Conservation (phyloP, 345 rosid species). For the Theobroma cacao region DNA sequence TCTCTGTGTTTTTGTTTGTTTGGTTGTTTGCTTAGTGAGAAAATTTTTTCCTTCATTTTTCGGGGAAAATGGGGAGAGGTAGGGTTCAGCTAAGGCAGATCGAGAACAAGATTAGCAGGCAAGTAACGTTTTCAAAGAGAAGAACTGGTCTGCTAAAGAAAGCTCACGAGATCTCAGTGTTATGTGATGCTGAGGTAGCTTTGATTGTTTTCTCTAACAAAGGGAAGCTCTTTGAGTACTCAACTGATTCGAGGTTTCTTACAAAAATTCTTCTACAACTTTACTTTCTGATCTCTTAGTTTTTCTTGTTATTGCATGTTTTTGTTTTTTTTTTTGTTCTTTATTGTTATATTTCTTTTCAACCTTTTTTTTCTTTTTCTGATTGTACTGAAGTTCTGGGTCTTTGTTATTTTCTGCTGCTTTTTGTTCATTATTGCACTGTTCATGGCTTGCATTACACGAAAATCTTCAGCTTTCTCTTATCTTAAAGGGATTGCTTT, state of each 20-base stretch:
- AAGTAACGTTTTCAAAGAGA: slow-evolving; percentile 61
- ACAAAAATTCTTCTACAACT: background rate
- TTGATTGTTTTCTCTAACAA: slow-evolving; percentile 59
- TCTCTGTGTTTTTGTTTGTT: background rate
- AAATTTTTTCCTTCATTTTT: background rate
- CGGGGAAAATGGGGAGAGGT: slow-evolving; percentile 22
- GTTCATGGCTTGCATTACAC: slow-evolving; percentile 14
- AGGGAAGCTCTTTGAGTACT: slow-evolving; percentile 58
- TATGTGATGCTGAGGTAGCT: slow-evolving; percentile 65
- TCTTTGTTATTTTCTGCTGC: background rate
- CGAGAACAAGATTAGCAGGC: slow-evolving; percentile 68
- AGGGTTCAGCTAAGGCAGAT: slow-evolving; percentile 62
- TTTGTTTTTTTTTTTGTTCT: background rate
- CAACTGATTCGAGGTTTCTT: slow-evolving; percentile 47
- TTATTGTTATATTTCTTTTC: background rate
- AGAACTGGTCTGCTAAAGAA: slow-evolving; percentile 58
- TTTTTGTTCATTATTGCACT: background rate
- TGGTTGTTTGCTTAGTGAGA: background rate
- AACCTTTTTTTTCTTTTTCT: background rate
- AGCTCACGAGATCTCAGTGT: slow-evolving; percentile 68
- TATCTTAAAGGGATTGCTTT: background rate
- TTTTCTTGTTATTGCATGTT: slow-evolving; percentile 7
- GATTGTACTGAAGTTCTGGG: slow-evolving; percentile 14
- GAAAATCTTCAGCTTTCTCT: slow-evolving; percentile 9
- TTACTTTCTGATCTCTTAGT: background rate